Base-by-base conservation (phyloP, 805 yeast genomes). In the Ogataea chonburiensis region DNA sequence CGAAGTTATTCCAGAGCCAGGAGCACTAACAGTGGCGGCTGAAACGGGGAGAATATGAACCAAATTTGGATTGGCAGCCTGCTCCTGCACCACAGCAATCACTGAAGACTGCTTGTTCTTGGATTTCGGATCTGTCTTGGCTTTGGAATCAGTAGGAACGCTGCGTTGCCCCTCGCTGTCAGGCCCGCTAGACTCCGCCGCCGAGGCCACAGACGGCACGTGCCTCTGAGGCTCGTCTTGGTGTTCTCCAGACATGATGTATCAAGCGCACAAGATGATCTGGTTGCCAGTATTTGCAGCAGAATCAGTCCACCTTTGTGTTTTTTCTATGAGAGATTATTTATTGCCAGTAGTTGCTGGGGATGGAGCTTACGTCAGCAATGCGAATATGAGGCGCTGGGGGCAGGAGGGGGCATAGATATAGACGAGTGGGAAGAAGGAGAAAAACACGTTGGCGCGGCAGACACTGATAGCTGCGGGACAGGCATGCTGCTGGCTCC, bases 61-160 rank as follows among this genome's bases (percentile, higher is more conserved):
- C 5, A 47, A 29, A 17, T 43, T 50, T 3, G 41, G 38, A 25
- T 45, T 49, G n/a, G 34, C 36, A 3, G 53, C 53, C 33, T 51
- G 58, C 24, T 55, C 60, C 28, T 55, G 55, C 7, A 55, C 58
- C 10, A 52, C 61, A 5, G 54, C 47, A 13, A 55, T 49, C 35
- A 53, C 27, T 3, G 61, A 47, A 4, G 53, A 34, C 20, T 43
- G 42, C 24, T 31, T 14, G 21, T 34, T 41, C 19, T 45, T 48
- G 11, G 21, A 28, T 17, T 48, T 48, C 9, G 34, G 23, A 8
- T 45, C 49, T 10, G n/a, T 10, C 23, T 41, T 41, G 20, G 17
- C 20, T 28, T 34, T 35, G 5, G 20, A 16, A 16, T 42, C 42
- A 7, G 35, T 14, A 4, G 40, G 25, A 13, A 31, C 19, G 30